Evolutionary conservation across 2,329 filamentous ascomycete species (phyloP), one percentile per base, ranked within the genome.

Genomic region (Monosporascus cannonballus): DNA sequence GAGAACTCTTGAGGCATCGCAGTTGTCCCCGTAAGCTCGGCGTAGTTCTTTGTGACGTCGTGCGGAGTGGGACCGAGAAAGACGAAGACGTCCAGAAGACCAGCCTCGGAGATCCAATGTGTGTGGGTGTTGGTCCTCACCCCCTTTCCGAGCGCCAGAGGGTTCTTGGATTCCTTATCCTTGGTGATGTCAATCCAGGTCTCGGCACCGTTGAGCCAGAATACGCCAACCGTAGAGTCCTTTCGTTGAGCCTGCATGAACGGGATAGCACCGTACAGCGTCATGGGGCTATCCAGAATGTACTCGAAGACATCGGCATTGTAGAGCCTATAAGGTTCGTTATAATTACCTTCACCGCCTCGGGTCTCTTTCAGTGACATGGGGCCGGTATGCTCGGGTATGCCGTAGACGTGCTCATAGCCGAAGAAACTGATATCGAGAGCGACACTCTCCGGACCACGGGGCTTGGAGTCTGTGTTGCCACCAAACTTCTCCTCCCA

Each of bases 241-340:
- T 93, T 95, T 63, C 88, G 88, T 67, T 99, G 93, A 18, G 94
- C 94, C 71, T 97, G 94, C 90, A 99, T 96, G 67, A 97, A 89
- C 2, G 94, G 94, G 61, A 99, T 97, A 7, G 91, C 78, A n/a
- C 94, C 94, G 65, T 99, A 99, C 2, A 99, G 79, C 1, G 94
- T 97, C 94, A 99, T 99, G 1, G 94, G 92, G 70, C 91, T 97
- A 71, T 97, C 89, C 63, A 96, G 81, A 63, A 96, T 86, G 69
- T 99, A 99, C 73, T 99, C 94, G 63, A 99, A 99, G 11, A 99
- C 94, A 68, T 99, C 94, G 34, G 90, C 82, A 70, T 99, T 99
- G 76, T 96, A 96, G 70, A 99, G 73, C 38, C 94, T 84, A 73
- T 99, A 99, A 0, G 94, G 94, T 57, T 99, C 90, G 9, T 80